Percentiles rank a stretch among this genome's conserved stretches.
Evolutionary conservation across 768 basidiomycete species (phyloP).

Genomic region (Agrocybe chaxingu): DNA sequence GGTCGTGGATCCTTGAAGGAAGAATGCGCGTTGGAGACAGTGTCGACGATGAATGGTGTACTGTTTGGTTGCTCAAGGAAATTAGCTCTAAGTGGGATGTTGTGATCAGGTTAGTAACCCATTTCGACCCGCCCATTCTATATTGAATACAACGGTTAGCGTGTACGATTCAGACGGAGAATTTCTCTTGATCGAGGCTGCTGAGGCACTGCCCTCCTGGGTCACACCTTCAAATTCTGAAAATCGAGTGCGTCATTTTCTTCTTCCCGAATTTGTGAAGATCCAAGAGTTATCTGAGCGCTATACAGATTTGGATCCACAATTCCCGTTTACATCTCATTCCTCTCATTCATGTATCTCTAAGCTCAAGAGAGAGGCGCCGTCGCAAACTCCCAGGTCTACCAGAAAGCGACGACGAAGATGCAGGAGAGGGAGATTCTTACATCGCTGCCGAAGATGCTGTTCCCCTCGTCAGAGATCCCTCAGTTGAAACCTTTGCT

Average conservation of each 20-base stretch:
- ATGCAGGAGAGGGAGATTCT: constrained; percentile 33
- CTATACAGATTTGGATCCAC: constrained; percentile 86
- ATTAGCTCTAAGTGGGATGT: constrained; percentile 79
- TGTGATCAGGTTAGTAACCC: constrained; percentile 61
- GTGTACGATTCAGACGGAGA: constrained; percentile 92
- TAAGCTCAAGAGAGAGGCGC: constrained; percentile 50
- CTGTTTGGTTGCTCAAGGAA: constrained; percentile 84
- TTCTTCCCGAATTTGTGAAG: constrained; percentile 28
- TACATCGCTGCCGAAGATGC: constrained; percentile 64
- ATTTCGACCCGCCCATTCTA: constrained; percentile 2
- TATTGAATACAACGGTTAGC: constrained; percentile 27
- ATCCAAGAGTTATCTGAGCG: constrained; percentile 23
- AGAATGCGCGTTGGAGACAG: constrained; percentile 91
- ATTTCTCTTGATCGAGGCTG: constrained; percentile 95
- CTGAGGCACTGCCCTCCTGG: constrained; percentile 86
- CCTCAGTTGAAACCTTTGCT: constrained; percentile 53
- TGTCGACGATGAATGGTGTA: constrained; percentile 98
- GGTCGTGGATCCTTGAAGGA: constrained; percentile 68
- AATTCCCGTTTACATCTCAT: constrained; percentile 81
- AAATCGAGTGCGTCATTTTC: constrained; percentile 74
- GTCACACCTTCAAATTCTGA: constrained; percentile 87
- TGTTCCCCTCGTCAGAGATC: constrained; percentile 55
- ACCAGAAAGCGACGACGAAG: constrained; percentile 51
- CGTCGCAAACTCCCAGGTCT: constrained; percentile 41
- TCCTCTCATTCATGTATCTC: constrained; percentile 73